phyloP scores from a whole-genome alignment of 495 filamentous ascomycete genomes.

The Xylaria longipes region DNA sequence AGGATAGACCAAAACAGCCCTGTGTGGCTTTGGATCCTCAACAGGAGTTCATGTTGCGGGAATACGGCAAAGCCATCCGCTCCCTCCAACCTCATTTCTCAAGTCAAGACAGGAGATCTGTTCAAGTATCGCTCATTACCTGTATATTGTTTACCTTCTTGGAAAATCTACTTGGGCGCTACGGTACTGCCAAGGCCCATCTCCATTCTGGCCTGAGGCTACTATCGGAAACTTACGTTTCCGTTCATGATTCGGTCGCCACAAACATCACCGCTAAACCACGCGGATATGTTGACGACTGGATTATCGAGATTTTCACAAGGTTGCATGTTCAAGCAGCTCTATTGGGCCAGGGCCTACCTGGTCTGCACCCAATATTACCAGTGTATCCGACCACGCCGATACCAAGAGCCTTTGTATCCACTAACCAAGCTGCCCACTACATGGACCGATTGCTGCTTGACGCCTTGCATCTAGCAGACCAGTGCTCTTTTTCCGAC shows the following conservation, averaged over 20 bases:
- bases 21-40: slow-evolving; percentile 32
- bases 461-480: slow-evolving; percentile 36
- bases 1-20: neutral
- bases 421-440: slow-evolving; percentile 35
- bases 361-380: slow-evolving; percentile 26
- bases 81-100: slow-evolving; percentile 44
- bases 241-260: neutral
- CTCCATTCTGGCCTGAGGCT: slow-evolving; percentile 52
- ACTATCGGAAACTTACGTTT: slow-evolving; percentile 25
- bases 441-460: slow-evolving; percentile 42
- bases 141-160: slow-evolving; percentile 64
- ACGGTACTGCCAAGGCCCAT: slow-evolving; percentile 50
- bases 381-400: slow-evolving; percentile 9
- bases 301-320: slow-evolving; percentile 47
- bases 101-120: slow-evolving; percentile 30
- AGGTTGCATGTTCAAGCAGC: slow-evolving; percentile 47
- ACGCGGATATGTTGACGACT: slow-evolving; percentile 42
- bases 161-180: slow-evolving; percentile 60
- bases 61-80: slow-evolving; percentile 55
- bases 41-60: slow-evolving; percentile 47
- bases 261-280: neutral
- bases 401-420: slow-evolving; percentile 32
- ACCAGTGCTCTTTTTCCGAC: slow-evolving; percentile 31
- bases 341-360: slow-evolving; percentile 34
- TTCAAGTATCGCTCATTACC: slow-evolving; percentile 56